These are phyloP conservation scores for Penicillium fimorum DNA, from an alignment of 495 filamentous ascomycete genomes.

Conservation along the genomic window DNA sequence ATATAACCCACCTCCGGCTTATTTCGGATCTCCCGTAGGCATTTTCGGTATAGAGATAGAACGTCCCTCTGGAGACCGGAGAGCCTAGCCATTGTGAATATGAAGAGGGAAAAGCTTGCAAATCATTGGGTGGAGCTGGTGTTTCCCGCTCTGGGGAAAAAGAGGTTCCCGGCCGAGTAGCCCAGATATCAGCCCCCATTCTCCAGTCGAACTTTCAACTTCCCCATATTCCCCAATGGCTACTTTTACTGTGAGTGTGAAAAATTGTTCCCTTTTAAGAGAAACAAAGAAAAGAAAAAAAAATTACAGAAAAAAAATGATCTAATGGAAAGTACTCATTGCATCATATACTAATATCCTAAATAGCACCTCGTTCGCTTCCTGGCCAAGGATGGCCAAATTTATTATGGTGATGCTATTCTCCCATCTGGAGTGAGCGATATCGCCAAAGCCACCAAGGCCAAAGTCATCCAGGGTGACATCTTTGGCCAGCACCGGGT, in stretches of 20 bases:
- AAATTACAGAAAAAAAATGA: background rate
- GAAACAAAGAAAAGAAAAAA: background rate
- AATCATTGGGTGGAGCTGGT: slow-evolving; percentile 15
- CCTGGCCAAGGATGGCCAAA: slow-evolving; percentile 68
- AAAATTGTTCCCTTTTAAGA: background rate
- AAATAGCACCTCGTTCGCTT: slow-evolving; percentile 74
- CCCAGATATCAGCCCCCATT: background rate
- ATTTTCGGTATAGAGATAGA: slow-evolving; percentile 79
- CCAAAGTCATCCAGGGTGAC: slow-evolving; percentile 67
- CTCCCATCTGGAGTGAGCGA: slow-evolving; percentile 66
- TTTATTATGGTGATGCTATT: slow-evolving; percentile 83
- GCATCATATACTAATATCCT: slow-evolving; percentile 2
- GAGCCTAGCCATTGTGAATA: slow-evolving; percentile 46
- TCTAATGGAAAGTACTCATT: background rate
- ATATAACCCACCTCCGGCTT: slow-evolving; percentile 68
- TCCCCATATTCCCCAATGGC: slow-evolving; percentile 11
- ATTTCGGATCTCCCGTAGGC: slow-evolving; percentile 72
- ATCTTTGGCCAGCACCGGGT: slow-evolving; percentile 71
- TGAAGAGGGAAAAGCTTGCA: background rate
- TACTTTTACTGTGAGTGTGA: slow-evolving; percentile 22
- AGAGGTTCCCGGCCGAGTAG: slow-evolving; percentile 26
- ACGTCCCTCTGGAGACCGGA: slow-evolving; percentile 94
- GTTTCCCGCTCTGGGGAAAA: slow-evolving; percentile 25
- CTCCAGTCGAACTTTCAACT: background rate
- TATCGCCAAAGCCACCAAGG: slow-evolving; percentile 63